A percentile compares a stretch with the other conserved stretches of the same genome.
Conservation (phyloP, 176 grass and related monocot genomes). For the Paspalum notatum region DNA sequence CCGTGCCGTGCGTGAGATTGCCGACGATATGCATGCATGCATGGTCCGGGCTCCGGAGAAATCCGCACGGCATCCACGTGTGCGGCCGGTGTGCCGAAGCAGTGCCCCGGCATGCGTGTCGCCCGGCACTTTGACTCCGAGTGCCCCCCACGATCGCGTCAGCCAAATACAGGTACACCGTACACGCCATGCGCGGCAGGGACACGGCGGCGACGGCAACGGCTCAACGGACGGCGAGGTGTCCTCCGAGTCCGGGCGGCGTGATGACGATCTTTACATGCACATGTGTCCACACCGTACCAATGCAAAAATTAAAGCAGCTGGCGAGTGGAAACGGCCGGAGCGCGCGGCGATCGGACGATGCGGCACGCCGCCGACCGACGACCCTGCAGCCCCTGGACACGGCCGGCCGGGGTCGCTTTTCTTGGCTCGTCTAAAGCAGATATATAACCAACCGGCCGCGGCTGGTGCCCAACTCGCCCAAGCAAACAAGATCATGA, state of each 20-base stretch:
- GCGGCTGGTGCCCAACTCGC: constrained; percentile 16
- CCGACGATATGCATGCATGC: not conserved
- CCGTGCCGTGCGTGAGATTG: not conserved
- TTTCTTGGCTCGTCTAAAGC: no score
- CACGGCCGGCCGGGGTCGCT: no score
- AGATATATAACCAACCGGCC: not conserved
- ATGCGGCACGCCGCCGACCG: no score
- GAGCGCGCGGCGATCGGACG: no score
- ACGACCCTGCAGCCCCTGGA: no score
- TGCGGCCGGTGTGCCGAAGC: no score
- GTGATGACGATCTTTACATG: not conserved
- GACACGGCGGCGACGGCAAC: not conserved
- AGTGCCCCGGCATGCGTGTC: not conserved
- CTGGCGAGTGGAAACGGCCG: no score
- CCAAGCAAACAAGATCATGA: constrained; percentile 1
- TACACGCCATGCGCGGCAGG: not conserved
- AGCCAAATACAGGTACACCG: not conserved
- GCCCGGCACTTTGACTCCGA: constrained; percentile 1
- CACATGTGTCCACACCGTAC: no score
- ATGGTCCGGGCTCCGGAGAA: not conserved
- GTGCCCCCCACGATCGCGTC: constrained; percentile 9
- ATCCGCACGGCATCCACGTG: not conserved
- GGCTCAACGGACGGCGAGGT: constrained; percentile 26
- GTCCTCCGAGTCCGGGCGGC: no score
- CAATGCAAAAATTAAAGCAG: no score